Conservation (phyloP, 306 rosid genomes). For the Vigna radiata region DNA sequence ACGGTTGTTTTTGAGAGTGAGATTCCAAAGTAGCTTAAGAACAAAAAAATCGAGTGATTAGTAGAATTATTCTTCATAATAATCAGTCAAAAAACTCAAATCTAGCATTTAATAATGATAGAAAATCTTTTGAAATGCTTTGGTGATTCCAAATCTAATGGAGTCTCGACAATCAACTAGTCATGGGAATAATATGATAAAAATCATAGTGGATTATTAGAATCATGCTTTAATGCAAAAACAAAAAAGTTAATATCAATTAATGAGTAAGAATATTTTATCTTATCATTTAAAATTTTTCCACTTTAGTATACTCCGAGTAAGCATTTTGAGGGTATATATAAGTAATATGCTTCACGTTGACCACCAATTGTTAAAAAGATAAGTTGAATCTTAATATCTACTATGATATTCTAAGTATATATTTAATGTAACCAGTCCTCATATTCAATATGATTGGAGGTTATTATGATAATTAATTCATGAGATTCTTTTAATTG, state of each 20-base stretch:
- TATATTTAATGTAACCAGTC: neutral
- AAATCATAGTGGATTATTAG: slow-evolving; percentile 50
- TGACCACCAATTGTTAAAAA: slow-evolving; percentile 48
- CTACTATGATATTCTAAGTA: slow-evolving; percentile 18
- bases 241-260: slow-evolving; percentile 34
- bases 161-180: slow-evolving; percentile 54
- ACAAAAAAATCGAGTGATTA: slow-evolving; percentile 13
- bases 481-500: neutral
- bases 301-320: slow-evolving; percentile 52
- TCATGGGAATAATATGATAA: slow-evolving; percentile 57
- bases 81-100: slow-evolving; percentile 44
- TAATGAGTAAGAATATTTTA: slow-evolving; percentile 50
- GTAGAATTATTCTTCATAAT: slow-evolving; percentile 43
- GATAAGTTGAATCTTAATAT: slow-evolving; percentile 46
- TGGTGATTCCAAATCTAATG: slow-evolving; percentile 59
- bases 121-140: slow-evolving; percentile 52
- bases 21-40: slow-evolving; percentile 44
- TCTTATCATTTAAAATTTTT: slow-evolving; percentile 43
- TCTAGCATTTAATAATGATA: slow-evolving; percentile 39
- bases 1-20: slow-evolving; percentile 41
- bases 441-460: neutral
- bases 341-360: slow-evolving; percentile 46
- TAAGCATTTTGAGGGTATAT: slow-evolving; percentile 46
- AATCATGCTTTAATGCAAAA: slow-evolving; percentile 41
- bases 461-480: neutral